Evolutionary conservation across 495 filamentous ascomycete species (phyloP), one percentile per base, ranked within the genome.

Genomic region (Neurospora pannonica): DNA sequence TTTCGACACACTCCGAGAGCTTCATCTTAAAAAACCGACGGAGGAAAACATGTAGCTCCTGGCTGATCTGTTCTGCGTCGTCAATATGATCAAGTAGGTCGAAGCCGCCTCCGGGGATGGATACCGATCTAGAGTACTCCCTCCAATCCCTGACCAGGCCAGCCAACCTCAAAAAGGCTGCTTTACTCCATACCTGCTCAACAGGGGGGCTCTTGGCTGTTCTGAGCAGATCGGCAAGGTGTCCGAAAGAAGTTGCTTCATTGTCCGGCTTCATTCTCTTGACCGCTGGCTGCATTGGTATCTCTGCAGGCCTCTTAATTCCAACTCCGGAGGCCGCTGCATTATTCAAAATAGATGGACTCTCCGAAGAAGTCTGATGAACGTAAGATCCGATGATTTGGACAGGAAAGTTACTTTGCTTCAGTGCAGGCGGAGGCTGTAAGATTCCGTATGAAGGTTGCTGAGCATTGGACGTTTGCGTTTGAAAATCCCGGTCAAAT

Each of bases 11-110:
- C 4, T 71, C 60, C 10, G 77, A 74, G 60, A 80, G 36, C 42
- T 76, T 77, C 75, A 78, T 76, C 60, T 77, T 80, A 73, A 60
- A 75, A 34, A 81, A 75, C 6, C 80, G 79, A 17, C 40, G 46
- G 31, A 81, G 76, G 48, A 78, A 80, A 10, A 75, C n/a, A 54
- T 78, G 73, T 9, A 80, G 73, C n/a, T 76, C 75, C 2, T 73
- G 67, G 62, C 71, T 73, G 5, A 70, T 46, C 4, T 75, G 31
- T n/a, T 37, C 5, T 28, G 73, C 71, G 5, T 77, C 72, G 5
- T 79, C 76, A 11, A 75, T 71, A 37, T 75, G 10, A 13, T 74
- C 76, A 31, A 76, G 24, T 8, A 81, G 69, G n/a, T 75, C 54
- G 6, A 78, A 69, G 43, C 73, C 74, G 6, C 72, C 74, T 60